These are phyloP conservation scores for Eutrema salsugineum DNA, from an alignment of 441 rosid genomes.

Conservation along the genomic window DNA sequence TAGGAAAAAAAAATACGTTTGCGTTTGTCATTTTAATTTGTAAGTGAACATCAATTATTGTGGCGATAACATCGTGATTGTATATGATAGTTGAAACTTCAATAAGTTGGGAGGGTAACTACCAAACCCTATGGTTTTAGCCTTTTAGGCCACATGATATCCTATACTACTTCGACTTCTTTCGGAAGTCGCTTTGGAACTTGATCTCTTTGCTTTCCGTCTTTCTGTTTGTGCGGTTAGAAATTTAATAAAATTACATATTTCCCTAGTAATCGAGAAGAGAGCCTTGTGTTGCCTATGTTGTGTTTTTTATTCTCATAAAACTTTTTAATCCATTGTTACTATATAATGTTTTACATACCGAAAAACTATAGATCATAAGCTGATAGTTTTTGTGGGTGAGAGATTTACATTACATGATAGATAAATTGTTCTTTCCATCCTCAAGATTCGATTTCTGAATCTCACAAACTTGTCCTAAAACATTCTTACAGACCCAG, in stretches of 20 bases:
- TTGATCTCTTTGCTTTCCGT: slow-evolving; percentile 16
- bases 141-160: background rate
- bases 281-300: background rate
- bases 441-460: background rate
- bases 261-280: background rate
- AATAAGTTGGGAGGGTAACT: background rate
- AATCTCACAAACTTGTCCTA: background rate
- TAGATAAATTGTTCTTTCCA: background rate
- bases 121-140: slow-evolving; percentile 5
- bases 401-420: too few species aligned
- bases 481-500: background rate
- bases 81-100: background rate
- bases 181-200: slow-evolving; percentile 9
- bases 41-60: slow-evolving; percentile 10
- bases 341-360: background rate
- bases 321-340: background rate
- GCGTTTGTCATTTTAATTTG: background rate
- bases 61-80: slow-evolving; percentile 1
- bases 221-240: background rate
- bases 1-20: background rate
- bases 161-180: background rate
- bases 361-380: background rate
- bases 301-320: background rate
- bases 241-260: background rate
- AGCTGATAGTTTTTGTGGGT: background rate